Percentiles rank a stretch among this genome's conserved stretches.
Evolutionary conservation across 2,329 filamentous ascomycete species (phyloP).

Genomic region (Pseudogymnoascus verrucosus): DNA sequence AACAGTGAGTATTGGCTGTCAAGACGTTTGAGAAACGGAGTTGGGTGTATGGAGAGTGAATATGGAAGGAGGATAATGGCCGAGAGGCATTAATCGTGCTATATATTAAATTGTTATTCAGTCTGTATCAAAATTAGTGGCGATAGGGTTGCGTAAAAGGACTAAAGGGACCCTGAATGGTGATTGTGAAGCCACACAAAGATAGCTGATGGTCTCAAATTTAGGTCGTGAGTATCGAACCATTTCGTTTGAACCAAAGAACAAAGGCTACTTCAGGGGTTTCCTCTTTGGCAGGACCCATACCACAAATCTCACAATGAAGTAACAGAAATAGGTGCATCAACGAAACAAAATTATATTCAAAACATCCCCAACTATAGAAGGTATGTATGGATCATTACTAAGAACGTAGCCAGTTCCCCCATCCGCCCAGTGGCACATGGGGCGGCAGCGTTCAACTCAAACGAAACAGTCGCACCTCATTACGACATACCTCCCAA

Average conservation of each 20-base stretch:
- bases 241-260: background rate
- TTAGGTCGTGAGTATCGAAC: background rate
- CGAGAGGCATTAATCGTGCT: background rate
- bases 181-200: background rate
- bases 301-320: background rate
- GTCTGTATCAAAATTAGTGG: too few relatives aligned
- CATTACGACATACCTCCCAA: constrained; percentile 72
- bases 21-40: background rate
- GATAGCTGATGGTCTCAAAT: background rate
- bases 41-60: background rate
- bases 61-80: background rate
- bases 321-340: background rate
- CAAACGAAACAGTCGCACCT: constrained; percentile 74
- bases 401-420: constrained; percentile 85
- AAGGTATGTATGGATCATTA: constrained; percentile 82
- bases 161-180: background rate
- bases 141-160: background rate
- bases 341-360: background rate
- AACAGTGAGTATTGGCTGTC: background rate
- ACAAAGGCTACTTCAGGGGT: background rate
- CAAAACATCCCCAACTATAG: background rate
- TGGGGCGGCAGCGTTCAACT: constrained; percentile 83
- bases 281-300: background rate
- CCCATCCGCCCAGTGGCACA: background rate
- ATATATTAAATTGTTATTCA: background rate